These are phyloP conservation scores for Paraconiothyrium brasiliense DNA, from an alignment of 2,329 filamentous ascomycete genomes.

Conservation along the genomic window DNA sequence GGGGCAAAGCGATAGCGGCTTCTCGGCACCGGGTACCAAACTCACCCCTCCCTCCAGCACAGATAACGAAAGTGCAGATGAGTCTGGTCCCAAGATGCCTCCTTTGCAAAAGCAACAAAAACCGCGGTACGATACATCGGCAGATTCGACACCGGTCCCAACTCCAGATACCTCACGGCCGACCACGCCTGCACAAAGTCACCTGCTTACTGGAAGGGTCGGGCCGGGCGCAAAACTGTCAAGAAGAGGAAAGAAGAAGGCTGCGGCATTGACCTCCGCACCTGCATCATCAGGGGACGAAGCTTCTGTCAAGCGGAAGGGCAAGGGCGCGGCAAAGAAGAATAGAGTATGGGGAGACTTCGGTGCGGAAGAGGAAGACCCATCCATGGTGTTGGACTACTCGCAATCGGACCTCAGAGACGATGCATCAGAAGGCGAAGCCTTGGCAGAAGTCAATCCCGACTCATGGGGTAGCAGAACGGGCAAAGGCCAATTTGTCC, in stretches of 20 bases:
- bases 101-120: conserved; percentile 57
- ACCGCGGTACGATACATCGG: conserved; percentile 59
- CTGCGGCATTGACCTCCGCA: conserved; percentile 62
- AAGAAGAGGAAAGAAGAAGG: conserved; percentile 78
- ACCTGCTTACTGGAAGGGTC: conserved; percentile 76
- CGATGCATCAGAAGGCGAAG: conserved; percentile 61
- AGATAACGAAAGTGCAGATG: conserved; percentile 59
- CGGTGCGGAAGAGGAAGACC: conserved; percentile 85
- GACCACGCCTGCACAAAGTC: conserved; percentile 73
- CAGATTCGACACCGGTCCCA: conserved; percentile 73
- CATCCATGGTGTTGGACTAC: conserved; percentile 85
- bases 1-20: conserved; percentile 57
- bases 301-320: conserved; percentile 64
- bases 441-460: conserved; percentile 78
- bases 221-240: conserved; percentile 81
- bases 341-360: conserved; percentile 93
- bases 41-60: conserved; percentile 63
- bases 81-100: conserved; percentile 63
- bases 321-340: conserved; percentile 75
- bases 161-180: conserved; percentile 83
- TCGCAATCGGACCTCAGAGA: conserved; percentile 70
- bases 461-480: conserved; percentile 87
- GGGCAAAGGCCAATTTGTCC: conserved; percentile 87
- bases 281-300: conserved; percentile 87
- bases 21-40: conserved; percentile 52